These are phyloP conservation scores for Trichoderma koningii DNA, from an alignment of 2,329 filamentous ascomycete genomes.

Conservation along the genomic window DNA sequence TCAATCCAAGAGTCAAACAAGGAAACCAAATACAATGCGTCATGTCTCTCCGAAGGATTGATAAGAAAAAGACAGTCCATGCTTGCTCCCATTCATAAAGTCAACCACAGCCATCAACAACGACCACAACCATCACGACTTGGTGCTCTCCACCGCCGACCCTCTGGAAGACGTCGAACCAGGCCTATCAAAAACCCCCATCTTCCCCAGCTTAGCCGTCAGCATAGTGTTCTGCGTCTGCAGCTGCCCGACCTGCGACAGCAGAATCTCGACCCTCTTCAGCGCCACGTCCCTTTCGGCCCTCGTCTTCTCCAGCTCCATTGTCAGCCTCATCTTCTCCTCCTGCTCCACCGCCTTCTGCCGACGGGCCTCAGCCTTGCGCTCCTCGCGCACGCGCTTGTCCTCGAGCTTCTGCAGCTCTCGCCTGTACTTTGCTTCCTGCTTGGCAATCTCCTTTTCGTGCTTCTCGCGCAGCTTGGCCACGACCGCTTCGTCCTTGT, in stretches of 20 bases:
- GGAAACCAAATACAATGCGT: not conserved
- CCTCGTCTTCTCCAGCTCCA: slow-evolving; percentile 55
- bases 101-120: not conserved
- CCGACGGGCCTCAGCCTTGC: slow-evolving; percentile 56
- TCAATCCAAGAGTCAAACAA: not conserved
- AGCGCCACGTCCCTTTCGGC: slow-evolving; percentile 56
- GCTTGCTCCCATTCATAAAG: too few relatives aligned
- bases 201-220: slow-evolving; percentile 54
- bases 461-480: slow-evolving; percentile 65
- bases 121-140: slow-evolving; percentile 4
- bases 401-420: slow-evolving; percentile 67
- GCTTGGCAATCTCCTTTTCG: slow-evolving; percentile 63
- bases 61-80: not conserved
- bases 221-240: slow-evolving; percentile 63
- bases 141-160: slow-evolving; percentile 14
- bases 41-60: not conserved
- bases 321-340: slow-evolving; percentile 50
- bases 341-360: slow-evolving; percentile 57
- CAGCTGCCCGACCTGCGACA: slow-evolving; percentile 56
- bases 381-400: slow-evolving; percentile 62
- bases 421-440: slow-evolving; percentile 65
- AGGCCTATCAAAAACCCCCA: slow-evolving; percentile 42
- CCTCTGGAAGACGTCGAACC: slow-evolving; percentile 43
- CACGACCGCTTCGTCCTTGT: slow-evolving; percentile 53
- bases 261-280: slow-evolving; percentile 57